Evolutionary conservation across 2,329 filamentous ascomycete species (phyloP).

Genomic region (Ophiocordyceps camponoti-leonardi): DNA sequence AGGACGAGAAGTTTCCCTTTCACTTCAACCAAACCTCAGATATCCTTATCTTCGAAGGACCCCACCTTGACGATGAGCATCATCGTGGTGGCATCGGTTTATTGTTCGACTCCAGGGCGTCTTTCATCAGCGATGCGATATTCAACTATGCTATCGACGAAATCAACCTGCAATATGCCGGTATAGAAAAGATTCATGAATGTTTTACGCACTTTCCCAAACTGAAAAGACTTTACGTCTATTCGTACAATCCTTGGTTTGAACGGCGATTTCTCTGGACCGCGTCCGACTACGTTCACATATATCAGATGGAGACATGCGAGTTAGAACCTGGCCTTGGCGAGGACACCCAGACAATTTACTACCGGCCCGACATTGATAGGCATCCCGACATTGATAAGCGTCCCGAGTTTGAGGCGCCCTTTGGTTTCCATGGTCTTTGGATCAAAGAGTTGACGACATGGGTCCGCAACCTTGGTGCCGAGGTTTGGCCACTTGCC

Average conservation of each 20-base stretch:
- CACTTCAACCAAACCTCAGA: constrained; percentile 15
- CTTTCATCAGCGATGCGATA: no score
- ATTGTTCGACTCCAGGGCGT: no score
- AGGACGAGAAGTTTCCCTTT: constrained; percentile 7
- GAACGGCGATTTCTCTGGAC: constrained; percentile 12
- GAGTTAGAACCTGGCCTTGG: constrained; percentile 9
- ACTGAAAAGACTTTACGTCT: constrained; percentile 12
- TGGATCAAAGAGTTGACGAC: background rate
- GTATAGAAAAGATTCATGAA: no score
- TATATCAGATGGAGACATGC: constrained; percentile 10
- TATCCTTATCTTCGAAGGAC: constrained; percentile 9
- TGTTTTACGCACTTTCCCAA: constrained; percentile 8
- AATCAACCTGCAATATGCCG: no score
- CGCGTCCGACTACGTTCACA: constrained; percentile 11
- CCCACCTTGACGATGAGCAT: no score
- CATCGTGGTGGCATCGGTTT: no score
- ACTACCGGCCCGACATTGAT: constrained; percentile 17
- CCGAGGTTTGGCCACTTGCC: constrained; percentile 14
- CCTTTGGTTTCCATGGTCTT: rapidly evolving
- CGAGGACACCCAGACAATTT: constrained; percentile 9
- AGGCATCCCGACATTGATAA: no score
- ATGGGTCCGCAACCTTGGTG: background rate
- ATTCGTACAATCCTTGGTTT: background rate
- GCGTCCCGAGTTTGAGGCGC: constrained; percentile 9
- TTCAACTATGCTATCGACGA: no score